Conservation (phyloP, 2,329 filamentous ascomycete species). For the Ascochyta viciae-villosae region DNA sequence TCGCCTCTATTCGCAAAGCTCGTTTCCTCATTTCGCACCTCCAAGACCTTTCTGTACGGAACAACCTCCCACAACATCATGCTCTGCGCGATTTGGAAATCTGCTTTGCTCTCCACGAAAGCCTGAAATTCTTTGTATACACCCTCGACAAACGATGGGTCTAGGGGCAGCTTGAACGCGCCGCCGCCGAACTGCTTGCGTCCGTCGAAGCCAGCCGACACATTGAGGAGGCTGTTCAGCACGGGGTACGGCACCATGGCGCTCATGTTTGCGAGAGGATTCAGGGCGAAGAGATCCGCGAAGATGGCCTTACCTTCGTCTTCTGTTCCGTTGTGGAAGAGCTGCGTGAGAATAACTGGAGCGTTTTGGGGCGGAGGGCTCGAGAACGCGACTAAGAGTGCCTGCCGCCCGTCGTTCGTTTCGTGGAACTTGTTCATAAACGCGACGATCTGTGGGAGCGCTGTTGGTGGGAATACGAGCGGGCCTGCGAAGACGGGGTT, state of each 20-base stretch:
- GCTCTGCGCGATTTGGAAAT: conserved; percentile 20
- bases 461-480: conserved; percentile 43
- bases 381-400: conserved; percentile 36
- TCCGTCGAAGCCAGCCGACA: conserved; percentile 41
- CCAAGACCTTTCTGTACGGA: conserved; percentile 34
- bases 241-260: conserved; percentile 39
- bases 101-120: conserved; percentile 12
- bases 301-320: conserved; percentile 33
- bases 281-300: conserved; percentile 13
- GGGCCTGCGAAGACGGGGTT: conserved; percentile 46
- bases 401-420: conserved; percentile 39
- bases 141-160: conserved; percentile 26
- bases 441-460: conserved; percentile 34
- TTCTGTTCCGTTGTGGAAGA: conserved; percentile 48
- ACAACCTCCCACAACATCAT: conserved; percentile 41
- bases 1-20: conserved; percentile 41
- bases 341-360: conserved; percentile 37
- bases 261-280: conserved; percentile 10
- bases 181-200: conserved; percentile 49
- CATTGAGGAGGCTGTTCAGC: conserved; percentile 45
- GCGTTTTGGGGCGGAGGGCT: conserved; percentile 37
- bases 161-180: conserved; percentile 45
- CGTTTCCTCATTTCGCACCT: conserved; percentile 33
- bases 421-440: conserved; percentile 42
- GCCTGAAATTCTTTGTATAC: conserved; percentile 14